Base-by-base conservation (phyloP, 2,329 filamentous ascomycete species). In the Talaromyces funiculosus region DNA sequence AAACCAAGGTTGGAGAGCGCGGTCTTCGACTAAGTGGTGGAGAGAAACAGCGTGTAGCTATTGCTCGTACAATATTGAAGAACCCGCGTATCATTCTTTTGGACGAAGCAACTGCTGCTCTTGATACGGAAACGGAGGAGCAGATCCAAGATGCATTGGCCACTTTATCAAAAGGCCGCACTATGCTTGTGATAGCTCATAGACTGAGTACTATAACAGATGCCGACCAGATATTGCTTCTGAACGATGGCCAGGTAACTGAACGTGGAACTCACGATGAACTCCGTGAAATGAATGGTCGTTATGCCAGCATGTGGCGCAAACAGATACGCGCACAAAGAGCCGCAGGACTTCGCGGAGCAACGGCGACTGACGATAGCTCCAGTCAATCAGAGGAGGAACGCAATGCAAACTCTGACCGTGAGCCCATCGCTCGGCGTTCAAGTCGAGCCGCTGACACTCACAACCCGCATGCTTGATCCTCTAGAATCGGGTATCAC, bases 121-220 rank as follows among this genome's bases (percentile, higher is more conserved):
- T 97, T 31, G 92, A 97, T 72, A 92, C 90, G 0, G 90, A 94
- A 66, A 97, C 92, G 0, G 92, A 97, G 74, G 90, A 95, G 73
- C 89, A 95, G 71, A 96, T 97, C 62, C 92, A 97, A 75, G 85
- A 88, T 62, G 92, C 92, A 37, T 84, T 99, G 33, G 87, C 87
- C 61, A 90, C 84, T 14, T 85, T 97, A 51, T 90, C 90, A 16
- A 82, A 88, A 66, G 92, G 92, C 54, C 89, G 94, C 51, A 99
- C 94, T 1, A 88, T 97, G 79, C 84, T 99, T 63, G 92, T 97
- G 56, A 97, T 99, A 77, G 94, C 94, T 57, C 91, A 96, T 74
- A 88, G 91, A 58, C 79, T 96, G 24, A 94, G 90, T 33, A 92
- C 88, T 1, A 93, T 94, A 67, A 92, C 90, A 3, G 88, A 90